A percentile compares a stretch with the other conserved stretches of the same genome.
Evolutionary conservation across 768 basidiomycete genomes (phyloP).

Genomic region (Suillus hirtellus): DNA sequence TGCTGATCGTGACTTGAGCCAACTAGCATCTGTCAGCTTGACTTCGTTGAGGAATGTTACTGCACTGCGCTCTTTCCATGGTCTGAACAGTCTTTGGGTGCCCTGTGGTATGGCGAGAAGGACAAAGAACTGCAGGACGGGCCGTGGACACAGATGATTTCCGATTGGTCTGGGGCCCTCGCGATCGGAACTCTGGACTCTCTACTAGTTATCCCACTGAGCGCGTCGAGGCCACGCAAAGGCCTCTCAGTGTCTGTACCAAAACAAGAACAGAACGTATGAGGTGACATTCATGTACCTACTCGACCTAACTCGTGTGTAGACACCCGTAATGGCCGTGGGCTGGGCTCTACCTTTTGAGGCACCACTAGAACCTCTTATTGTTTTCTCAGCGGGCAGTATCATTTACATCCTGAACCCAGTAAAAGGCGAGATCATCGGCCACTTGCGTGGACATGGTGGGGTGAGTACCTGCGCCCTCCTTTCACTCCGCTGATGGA

Average conservation of each 20-base stretch:
- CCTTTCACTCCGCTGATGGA: constrained; percentile 12
- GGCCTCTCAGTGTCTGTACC: constrained; percentile 2
- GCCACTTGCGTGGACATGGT: constrained; percentile 68
- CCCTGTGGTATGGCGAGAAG: constrained; percentile 38
- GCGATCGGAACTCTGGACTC: constrained; percentile 42
- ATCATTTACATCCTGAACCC: constrained; percentile 59
- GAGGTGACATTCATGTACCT: background rate
- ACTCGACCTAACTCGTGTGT: background rate
- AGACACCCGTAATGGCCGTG: constrained; percentile 28
- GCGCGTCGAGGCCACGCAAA: constrained; percentile 12
- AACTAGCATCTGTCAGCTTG: constrained; percentile 20
- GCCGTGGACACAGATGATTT: constrained; percentile 48
- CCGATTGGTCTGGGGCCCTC: constrained; percentile 51
- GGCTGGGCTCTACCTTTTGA: constrained; percentile 59
- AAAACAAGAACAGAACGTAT: constrained; percentile 1
- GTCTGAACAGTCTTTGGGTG: constrained; percentile 37
- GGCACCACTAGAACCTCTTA: constrained; percentile 53
- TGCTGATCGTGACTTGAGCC: constrained; percentile 16
- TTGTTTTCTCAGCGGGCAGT: constrained; percentile 55
- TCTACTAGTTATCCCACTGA: constrained; percentile 30
- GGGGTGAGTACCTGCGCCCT: constrained; percentile 47
- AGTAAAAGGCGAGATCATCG: constrained; percentile 38
- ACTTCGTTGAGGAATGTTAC: constrained; percentile 36
- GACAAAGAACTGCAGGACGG: constrained; percentile 29
- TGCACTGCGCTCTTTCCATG: constrained; percentile 50